Evolutionary conservation across 441 rosid species (phyloP).

Genomic region (Pelargonium hybrid): DNA sequence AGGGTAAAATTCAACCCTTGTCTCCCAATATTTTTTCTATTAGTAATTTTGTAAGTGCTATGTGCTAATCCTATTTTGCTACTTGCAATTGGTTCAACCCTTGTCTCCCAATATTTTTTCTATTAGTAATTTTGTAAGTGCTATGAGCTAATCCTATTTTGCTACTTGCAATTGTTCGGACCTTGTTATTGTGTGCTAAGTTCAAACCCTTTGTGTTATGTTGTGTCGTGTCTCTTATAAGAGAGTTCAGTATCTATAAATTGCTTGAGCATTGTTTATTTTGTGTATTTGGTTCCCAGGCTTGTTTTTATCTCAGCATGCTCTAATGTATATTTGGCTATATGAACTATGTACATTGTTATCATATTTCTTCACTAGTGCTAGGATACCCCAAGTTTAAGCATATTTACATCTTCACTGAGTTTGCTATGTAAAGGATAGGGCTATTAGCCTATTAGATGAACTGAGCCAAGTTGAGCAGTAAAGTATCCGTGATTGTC

Average conservation of each 20-base stretch:
- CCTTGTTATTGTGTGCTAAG: background rate
- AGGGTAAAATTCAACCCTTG: conserved; percentile 34
- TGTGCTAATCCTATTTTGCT: background rate
- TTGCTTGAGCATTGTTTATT: background rate
- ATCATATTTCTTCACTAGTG: background rate
- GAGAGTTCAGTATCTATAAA: background rate
- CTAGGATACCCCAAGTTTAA: too few species aligned
- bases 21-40: background rate
- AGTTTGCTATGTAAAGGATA: too few species aligned
- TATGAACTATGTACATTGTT: background rate
- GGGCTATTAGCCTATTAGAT: too few species aligned
- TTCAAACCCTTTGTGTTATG: background rate
- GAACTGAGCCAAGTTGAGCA: too few species aligned
- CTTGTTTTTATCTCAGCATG: background rate
- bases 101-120: background rate
- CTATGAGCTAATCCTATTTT: background rate
- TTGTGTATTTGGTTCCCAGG: background rate
- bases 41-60: background rate
- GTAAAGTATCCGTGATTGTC: too few species aligned
- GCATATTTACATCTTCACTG: too few species aligned
- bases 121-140: background rate
- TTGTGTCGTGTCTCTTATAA: background rate
- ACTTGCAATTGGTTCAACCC: background rate
- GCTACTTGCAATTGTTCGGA: background rate
- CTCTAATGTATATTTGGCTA: background rate